Evolutionary conservation across 2,329 filamentous ascomycete genomes (phyloP), one percentile per base, ranked within the genome.

Genomic region (Arachnomyces sp.): DNA sequence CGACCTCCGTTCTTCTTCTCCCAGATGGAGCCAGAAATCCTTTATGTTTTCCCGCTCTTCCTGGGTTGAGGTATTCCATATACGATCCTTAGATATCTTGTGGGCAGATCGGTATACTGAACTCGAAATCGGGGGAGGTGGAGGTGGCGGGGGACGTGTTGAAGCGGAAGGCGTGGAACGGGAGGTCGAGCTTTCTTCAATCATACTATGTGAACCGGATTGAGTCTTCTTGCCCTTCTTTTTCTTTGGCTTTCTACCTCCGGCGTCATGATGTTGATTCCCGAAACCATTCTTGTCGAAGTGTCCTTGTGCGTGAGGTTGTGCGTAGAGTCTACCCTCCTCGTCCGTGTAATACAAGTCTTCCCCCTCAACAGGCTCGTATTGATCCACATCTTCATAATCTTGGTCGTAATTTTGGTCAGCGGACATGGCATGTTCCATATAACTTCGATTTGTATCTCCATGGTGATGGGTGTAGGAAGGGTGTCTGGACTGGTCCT

Each of bases 21-120:
- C 87, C 32, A 98, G 67, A 12, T 88, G 88, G 39, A 98, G 76
- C 92, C 92, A 98, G 65, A 96, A 98, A 52, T 94, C 85, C 66
- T 95, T 94, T 59, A 98, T 98, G 38, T 92, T 84, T 67, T 95
- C 88, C 28, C 92, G 84, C 67, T 98, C 92, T 63, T 96, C 88
- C 50, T 86, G 79, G 7, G 86, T 92, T 43, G 85, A 92, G 2
- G 88, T 95, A 58, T 95, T 95, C 92, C 92, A 98, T 64, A 98
- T 94, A 63, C 87, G 89, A 57, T 92, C 85, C 56, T 82, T 82
- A 38, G 77, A 76, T 51, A 70, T 60, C 45, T 67, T 67, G 38
- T 66, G 58, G 7, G 64, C 59, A 33, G 65, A 59, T 28, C 65
- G 62, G 41, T 66, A 53, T 16, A 61, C 56, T 34, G 63, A 62